Base-by-base conservation (phyloP, 2,329 filamentous ascomycete genomes). In the Cordyceps farinosa region DNA sequence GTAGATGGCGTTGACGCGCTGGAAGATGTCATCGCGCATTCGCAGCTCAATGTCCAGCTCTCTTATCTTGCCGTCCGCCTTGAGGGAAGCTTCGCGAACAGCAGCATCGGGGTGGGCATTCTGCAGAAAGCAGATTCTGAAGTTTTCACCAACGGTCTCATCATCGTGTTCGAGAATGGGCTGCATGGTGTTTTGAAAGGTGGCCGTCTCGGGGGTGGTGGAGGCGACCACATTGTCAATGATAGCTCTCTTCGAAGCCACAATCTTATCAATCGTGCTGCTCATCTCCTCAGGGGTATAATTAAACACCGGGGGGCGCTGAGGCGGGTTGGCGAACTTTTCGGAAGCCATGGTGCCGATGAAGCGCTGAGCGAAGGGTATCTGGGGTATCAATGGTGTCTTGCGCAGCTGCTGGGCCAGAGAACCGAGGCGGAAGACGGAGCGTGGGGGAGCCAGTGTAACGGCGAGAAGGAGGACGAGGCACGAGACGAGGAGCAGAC, bases 1-100 rank as follows among this genome's bases (percentile, higher is more conserved):
- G 69, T 81, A 85, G 42, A 83, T 80, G 32, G 83, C 82, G 53
- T 89, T 82, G 32, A 89, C 84, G 3, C 88, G 78, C 69, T 81
- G 80, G 80, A 90, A 95, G 65, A 93, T 84, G 69, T 95, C 91
- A 77, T 94, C 89, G 60, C 91, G 85, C 90, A 94, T 94, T 70
- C 82, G 84, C 62, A 87, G 85, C 77, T 95, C 91, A 67, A 94
- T 93, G 61, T 80, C 78, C 70, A 91, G 92, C 67, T 93, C 89
- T 70, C 90, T 86, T 78, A 92, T 84, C 65, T 91, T 78, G 76
- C 88, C 87, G 73, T 92, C 88, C 0, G 90, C 89, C 72, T 92
- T 86, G 65, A 87, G 90, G 3, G 89, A 91, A 15, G 90, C 90
- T 77, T 92, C 87, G 42, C 91, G 85, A 53, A 95, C 80, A 61